These are phyloP conservation scores for Fusarium sp. DNA, from an alignment of 2,329 filamentous ascomycete species.

Conservation along the genomic window DNA sequence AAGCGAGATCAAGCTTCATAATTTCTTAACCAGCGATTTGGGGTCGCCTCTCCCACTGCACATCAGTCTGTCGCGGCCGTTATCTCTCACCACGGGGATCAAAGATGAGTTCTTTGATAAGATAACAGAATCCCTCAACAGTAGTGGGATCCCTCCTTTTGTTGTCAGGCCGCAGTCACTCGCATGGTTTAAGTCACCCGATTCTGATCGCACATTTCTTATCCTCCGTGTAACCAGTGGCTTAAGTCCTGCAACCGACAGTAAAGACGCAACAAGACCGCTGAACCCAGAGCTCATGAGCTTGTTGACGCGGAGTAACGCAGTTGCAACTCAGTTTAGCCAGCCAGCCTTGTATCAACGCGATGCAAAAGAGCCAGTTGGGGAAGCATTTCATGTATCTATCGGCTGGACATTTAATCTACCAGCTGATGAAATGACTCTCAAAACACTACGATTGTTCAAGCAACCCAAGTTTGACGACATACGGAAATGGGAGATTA, in stretches of 20 bases:
- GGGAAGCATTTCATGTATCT: conserved; percentile 82
- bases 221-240: conserved; percentile 73
- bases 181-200: conserved; percentile 66
- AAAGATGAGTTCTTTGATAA: conserved; percentile 75
- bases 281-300: conserved; percentile 67
- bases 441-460: conserved; percentile 48
- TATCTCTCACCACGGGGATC: conserved; percentile 79
- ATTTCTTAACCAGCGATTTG: conserved; percentile 82
- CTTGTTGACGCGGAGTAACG: conserved; percentile 78
- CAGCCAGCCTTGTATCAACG: conserved; percentile 79
- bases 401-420: conserved; percentile 83
- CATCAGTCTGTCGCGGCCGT: conserved; percentile 87
- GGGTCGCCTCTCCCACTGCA: conserved; percentile 85
- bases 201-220: conserved; percentile 83
- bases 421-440: conserved; percentile 59
- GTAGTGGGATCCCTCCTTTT: conserved; percentile 52
- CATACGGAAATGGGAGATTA: conserved; percentile 62
- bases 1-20: conserved; percentile 65
- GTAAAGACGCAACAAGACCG: conserved; percentile 47
- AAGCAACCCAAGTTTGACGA: conserved; percentile 43
- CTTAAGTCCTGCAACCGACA: conserved; percentile 13
- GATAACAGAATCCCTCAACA: conserved; percentile 61
- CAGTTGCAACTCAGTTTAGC: conserved; percentile 75
- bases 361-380: conserved; percentile 43
- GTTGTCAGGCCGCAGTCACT: conserved; percentile 56